A percentile compares a stretch with the other conserved stretches of the same genome.
phyloP scores from a whole-genome alignment of 805 yeast species.

The Scheffersomyces amazonensis region DNA sequence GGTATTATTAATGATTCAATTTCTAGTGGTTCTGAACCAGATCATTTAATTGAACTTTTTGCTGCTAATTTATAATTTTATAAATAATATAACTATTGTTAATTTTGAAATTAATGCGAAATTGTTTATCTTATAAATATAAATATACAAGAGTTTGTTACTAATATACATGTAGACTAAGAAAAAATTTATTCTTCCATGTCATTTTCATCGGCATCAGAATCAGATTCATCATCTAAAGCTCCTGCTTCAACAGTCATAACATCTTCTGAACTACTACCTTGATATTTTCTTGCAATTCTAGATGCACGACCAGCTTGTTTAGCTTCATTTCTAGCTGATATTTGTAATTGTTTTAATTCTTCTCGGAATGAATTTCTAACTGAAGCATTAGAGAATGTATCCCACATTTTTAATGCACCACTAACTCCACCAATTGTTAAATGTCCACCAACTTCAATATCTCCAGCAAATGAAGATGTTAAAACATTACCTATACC shows the following conservation, averaged over 20 bases:
- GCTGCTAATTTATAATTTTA: slow-evolving; percentile 19
- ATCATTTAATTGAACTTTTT: slow-evolving; percentile 40
- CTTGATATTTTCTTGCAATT: slow-evolving; percentile 68
- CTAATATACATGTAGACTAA: not conserved
- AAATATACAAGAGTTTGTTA: not conserved
- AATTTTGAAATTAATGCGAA: no score
- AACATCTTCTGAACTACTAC: slow-evolving; percentile 49
- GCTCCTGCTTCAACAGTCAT: slow-evolving; percentile 64
- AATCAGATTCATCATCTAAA: slow-evolving; percentile 53
- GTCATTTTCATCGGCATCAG: slow-evolving; percentile 33
- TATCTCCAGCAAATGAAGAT: slow-evolving; percentile 79
- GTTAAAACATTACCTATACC: slow-evolving; percentile 92
- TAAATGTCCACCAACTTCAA: slow-evolving; percentile 80
- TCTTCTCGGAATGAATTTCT: slow-evolving; percentile 65
- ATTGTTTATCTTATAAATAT: no score
- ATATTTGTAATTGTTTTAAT: slow-evolving; percentile 49
- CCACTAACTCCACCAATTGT: slow-evolving; percentile 85
- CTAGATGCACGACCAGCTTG: slow-evolving; percentile 62
- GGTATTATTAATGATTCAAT: slow-evolving; percentile 60
- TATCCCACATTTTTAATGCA: slow-evolving; percentile 89
- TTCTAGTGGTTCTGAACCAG: slow-evolving; percentile 59
- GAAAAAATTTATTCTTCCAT: slow-evolving; percentile 10
- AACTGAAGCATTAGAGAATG: slow-evolving; percentile 76
- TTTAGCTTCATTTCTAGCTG: slow-evolving; percentile 58
- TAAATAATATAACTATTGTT: no score